Percentiles rank a stretch among this genome's conserved stretches.
These are phyloP conservation scores for Voacanga thouarsii DNA, from an alignment of 257 asterid species.

Conservation along the genomic window DNA sequence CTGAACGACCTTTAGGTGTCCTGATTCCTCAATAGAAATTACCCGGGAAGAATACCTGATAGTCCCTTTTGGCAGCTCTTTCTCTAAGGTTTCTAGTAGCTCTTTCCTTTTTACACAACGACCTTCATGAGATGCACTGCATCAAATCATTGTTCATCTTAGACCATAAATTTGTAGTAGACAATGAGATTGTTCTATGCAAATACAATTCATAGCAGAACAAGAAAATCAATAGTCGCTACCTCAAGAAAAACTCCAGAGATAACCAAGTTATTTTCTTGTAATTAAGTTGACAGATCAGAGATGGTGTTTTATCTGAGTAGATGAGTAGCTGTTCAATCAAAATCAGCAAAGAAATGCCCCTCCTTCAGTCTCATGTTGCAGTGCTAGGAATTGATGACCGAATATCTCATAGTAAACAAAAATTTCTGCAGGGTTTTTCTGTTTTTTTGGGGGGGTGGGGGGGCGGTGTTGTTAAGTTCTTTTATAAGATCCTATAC, in stretches of 20 bases:
- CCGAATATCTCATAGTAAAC: not conserved
- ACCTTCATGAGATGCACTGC: conserved; percentile 42
- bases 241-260: too few relatives aligned
- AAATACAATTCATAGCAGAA: not conserved
- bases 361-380: not conserved
- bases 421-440: not conserved
- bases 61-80: conserved; percentile 64
- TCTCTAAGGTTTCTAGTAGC: conserved; percentile 50
- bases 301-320: not conserved
- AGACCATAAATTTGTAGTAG: conserved; percentile 4
- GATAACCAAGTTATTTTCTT: too few relatives aligned
- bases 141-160: conserved; percentile 10
- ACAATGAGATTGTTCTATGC: not conserved
- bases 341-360: not conserved
- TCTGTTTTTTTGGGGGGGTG: too few relatives aligned
- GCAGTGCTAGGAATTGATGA: not conserved
- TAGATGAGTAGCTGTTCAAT: not conserved
- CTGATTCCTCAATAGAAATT: conserved; percentile 61
- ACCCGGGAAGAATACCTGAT: conserved; percentile 69
- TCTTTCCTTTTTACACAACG: conserved; percentile 65
- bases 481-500: not conserved
- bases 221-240: not conserved
- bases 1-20: conserved; percentile 53
- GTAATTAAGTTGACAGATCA: not conserved
- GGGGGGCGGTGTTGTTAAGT: too few relatives aligned